Evolutionary conservation across 768 basidiomycete genomes (phyloP), one percentile per base, ranked within the genome.

Genomic region (Pleurotus pulmonarius): DNA sequence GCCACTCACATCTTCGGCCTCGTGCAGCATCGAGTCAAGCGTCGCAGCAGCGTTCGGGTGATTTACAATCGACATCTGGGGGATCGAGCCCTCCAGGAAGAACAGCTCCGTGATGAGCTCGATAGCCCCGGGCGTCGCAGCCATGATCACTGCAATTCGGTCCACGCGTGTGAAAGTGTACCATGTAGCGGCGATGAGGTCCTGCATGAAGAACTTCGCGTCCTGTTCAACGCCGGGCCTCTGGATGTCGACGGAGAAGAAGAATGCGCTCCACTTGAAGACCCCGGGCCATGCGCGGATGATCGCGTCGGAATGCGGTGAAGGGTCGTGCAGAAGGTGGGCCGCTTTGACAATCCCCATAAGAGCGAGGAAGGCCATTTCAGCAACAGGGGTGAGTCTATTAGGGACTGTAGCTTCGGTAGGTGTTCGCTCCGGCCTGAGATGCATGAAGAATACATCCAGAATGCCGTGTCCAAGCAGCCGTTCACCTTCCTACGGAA

Each of bases 261-360:
- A 65, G 60, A 65, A 74, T 1, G 61, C 62, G 49, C 70, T 69
- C 73, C 74, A 74, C 57, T 72, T 70, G 63, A 67, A 73, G 13
- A 72, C 61, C 7, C 67, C 70, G 1, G 67, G 69, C 73, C 73
- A 75, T 3, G 64, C 67, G n/a, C 63, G 55, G 5, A 63, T 56
- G 13, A 72, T 60, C 6, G 58, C 56, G 13, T 60, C 49, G 18
- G 64, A 65, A 46, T 69, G 59, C 7, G 61, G 46, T 1, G 60
- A 60, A 8, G 60, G 48, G 25, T 63, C 61, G 11, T 59, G 56
- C 6, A 70, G 53, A 38, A 69, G 46, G 39, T 59, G 62, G 8
- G 63, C 67, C 7, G 67, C 52, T 55, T 75, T 72, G 37, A 61
- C 61, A 12, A 75, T 61, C 2, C 72, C 73, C 8, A 70, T 45